Base-by-base conservation (phyloP, 2,329 filamentous ascomycete genomes). In the Fusarium palustre region DNA sequence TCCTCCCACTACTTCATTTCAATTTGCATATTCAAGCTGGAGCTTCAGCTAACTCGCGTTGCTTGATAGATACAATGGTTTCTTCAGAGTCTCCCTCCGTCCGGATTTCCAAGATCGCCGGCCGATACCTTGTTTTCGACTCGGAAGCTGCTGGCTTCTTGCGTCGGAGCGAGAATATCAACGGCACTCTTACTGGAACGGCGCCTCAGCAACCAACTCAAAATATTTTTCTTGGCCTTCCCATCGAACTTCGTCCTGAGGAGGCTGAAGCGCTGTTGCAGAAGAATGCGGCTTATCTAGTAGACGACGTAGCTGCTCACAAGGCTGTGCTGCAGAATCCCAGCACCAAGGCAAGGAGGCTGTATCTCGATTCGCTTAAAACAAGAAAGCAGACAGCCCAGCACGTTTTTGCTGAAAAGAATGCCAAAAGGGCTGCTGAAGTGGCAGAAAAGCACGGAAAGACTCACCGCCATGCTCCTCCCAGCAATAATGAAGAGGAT, bases 141-240 rank as follows among this genome's bases (percentile, higher is more conserved):
- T 88, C 93, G 74, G 88, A 94, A 76, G 89, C 90, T 69, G 91
- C 94, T 64, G 90, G 91, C 74, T 87, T 91, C 78, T 85, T 97
- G 67, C 92, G 96, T 70, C 89, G 92, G 66, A 84, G 89, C 74
- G 88, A 97, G 82, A 90, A 93, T 78, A 93, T 97, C 74, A 94
- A 92, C 76, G 94, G 94, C 68, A 91, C 96, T 33, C 85, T 97
- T 57, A 90, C 92, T 63, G 96, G 96, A 59, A 94, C 92, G 10
- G 89, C 97, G 31, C 95, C 96, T 3, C 94, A 98, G 80, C 91
- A 93, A 59, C 94, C 94, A 8, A 95, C 97, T 73, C 96, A 99
- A 81, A 98, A 97, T 81, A 87, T 97, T 60, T 98, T 98, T 77
- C 87, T 95, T 61, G 93, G 94, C 46, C 82, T 98, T 50, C 96